Base-by-base conservation (phyloP, 495 filamentous ascomycete genomes). In the Astrothelium subdiscretum region DNA sequence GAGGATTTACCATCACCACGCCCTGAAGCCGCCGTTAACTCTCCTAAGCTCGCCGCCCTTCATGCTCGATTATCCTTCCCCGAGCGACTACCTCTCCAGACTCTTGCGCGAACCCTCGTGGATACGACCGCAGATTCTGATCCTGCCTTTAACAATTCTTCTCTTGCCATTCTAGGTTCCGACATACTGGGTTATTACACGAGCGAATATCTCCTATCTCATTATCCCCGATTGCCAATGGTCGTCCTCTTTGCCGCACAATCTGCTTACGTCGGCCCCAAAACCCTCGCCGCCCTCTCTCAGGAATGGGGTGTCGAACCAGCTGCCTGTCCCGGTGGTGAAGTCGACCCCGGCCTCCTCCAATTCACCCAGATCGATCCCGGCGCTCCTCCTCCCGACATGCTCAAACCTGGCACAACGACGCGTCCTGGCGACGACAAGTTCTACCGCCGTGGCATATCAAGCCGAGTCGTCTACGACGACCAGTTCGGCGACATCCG, bases 271-370 rank as follows among this genome's bases (percentile, higher is more conserved):
- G 81, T 83, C 52, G 92, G 94, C 2, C 77, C 81, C 6, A 80
- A 82, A 60, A 80, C 90, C 0, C 81, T 97, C 24, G 75, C 82
- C 29, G 75, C 82, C 1, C 81, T 97, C 63, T 80, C 87, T 0
- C 75, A 78, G 35, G 88, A 91, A 74, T 98, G 94, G 92, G 94
- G 95, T 74, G 83, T 97, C 18, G 92, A 97, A 68, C 68, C 76
- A 40, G 94, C 89, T 18, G 87, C 88, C 8, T 84, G 81, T 35
- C 92, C 94, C 0, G 92, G 91, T 24, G 86, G 82, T 52, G 90
- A 97, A 74, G 92, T 97, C 60, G 92, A 98, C 73, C 88, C 92
- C 1, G 95, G 94, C 11, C 76, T 92, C n/a, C 80, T 98, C 43
- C 95, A 97, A 72, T 94, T 89, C 75, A 79, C 77, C 59, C 74